Evolutionary conservation across 1,284 basidiomycete genomes (phyloP).

Genomic region (Flammula alnicola): DNA sequence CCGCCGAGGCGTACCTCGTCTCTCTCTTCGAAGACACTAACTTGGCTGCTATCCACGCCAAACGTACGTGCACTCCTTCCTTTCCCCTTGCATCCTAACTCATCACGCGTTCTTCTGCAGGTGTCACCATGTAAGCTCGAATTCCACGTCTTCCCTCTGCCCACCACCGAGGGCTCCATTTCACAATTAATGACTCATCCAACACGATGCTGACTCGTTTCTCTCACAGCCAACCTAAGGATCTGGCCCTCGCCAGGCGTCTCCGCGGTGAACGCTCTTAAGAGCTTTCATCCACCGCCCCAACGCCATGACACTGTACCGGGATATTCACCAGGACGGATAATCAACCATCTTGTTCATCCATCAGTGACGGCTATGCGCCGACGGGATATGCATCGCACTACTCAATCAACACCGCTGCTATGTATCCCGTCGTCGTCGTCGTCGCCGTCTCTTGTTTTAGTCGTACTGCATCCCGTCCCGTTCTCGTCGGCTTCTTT

Average conservation of each 20-base stretch:
- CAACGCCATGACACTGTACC: too few relatives aligned
- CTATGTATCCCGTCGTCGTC: too few relatives aligned
- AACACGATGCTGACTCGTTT: slow-evolving; percentile 14
- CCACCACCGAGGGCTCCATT: background rate
- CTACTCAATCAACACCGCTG: too few relatives aligned
- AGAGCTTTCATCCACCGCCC: slow-evolving; percentile 29
- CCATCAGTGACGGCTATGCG: too few relatives aligned
- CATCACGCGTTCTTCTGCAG: slow-evolving; percentile 32
- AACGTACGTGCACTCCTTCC: slow-evolving; percentile 47
- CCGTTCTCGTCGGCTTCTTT: too few relatives aligned
- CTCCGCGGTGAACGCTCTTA: slow-evolving; percentile 89
- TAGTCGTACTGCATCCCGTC: too few relatives aligned
- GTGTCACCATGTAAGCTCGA: slow-evolving; percentile 75
- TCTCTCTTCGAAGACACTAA: slow-evolving; percentile 94
- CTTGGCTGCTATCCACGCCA: slow-evolving; percentile 92
- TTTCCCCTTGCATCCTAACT: slow-evolving; percentile 4
- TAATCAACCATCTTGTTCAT: too few relatives aligned
- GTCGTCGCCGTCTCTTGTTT: too few relatives aligned
- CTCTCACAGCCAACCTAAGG: slow-evolving; percentile 72
- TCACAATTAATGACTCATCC: slow-evolving; percentile 3
- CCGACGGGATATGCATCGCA: too few relatives aligned
- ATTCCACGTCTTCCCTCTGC: background rate
- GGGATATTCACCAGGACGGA: too few relatives aligned
- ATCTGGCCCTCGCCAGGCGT: slow-evolving; percentile 87
- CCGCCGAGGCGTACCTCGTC: slow-evolving; percentile 96